Conservation (phyloP, 805 yeast species). For the Candida ipomoeae region DNA sequence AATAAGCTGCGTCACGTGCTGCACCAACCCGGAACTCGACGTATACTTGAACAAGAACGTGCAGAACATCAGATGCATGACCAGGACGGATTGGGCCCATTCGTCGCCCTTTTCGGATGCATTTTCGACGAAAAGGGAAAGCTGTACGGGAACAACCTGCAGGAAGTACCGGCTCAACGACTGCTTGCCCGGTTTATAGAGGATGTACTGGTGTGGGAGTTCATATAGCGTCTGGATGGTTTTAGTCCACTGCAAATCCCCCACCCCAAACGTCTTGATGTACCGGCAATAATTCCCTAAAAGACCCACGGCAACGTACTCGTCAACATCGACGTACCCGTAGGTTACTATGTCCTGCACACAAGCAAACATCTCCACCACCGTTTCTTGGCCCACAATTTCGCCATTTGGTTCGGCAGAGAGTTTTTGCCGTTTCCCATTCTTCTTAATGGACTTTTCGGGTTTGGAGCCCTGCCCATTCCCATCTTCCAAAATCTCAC, state of each 20-base stretch:
- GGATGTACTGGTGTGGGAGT: conserved; percentile 21
- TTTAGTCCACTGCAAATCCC: conserved; percentile 21
- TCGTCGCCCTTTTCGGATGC: not conserved
- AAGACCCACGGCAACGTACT: conserved; percentile 24
- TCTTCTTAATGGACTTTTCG: no score
- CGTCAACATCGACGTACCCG: conserved; percentile 33
- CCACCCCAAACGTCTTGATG: not conserved
- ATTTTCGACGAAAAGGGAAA: conserved; percentile 5
- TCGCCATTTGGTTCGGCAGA: no score
- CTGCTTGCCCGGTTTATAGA: conserved; percentile 29
- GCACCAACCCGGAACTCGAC: not conserved
- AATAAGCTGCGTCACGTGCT: not conserved
- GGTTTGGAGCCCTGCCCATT: no score
- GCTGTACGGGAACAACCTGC: conserved; percentile 20
- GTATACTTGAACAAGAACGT: conserved; percentile 7
- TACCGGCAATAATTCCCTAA: conserved; percentile 18
- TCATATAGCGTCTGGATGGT: conserved; percentile 22
- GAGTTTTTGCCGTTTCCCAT: no score
- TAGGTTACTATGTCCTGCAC: conserved; percentile 18
- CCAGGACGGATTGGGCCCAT: not conserved
- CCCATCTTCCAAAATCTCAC: no score
- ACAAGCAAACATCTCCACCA: conserved; percentile 17
- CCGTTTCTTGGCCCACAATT: not conserved
- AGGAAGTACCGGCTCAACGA: conserved; percentile 23
- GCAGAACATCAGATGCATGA: conserved; percentile 6